A percentile compares a stretch with the other conserved stretches of the same genome.
Conservation (phyloP, 495 filamentous ascomycete genomes). For the Tuber calosporum region DNA sequence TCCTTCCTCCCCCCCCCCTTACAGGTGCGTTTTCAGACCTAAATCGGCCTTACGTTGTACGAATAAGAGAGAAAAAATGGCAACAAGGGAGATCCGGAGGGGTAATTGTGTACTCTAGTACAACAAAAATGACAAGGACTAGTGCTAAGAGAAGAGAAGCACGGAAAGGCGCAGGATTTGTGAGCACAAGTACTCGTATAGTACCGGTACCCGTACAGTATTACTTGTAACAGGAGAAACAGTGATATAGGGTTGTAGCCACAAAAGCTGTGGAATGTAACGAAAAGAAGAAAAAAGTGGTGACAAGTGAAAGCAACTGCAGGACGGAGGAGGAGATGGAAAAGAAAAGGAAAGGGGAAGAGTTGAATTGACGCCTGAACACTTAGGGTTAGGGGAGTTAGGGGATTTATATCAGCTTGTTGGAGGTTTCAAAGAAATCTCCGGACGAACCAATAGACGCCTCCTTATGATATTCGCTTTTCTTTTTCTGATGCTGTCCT, state of each 20-base stretch:
- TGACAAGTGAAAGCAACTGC: background rate
- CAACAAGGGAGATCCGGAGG: background rate
- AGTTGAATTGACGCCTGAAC: constrained; percentile 1
- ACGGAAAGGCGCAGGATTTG: background rate
- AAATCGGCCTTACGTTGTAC: background rate
- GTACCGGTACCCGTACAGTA: background rate
- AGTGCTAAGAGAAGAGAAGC: background rate
- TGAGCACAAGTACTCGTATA: too few species aligned
- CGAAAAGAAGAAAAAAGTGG: background rate
- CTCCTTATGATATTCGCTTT: background rate
- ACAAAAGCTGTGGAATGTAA: background rate
- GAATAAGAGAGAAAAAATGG: background rate
- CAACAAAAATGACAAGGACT: background rate
- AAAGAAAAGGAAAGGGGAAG: constrained; percentile 1
- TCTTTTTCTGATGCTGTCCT: background rate
- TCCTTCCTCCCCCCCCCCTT: background rate
- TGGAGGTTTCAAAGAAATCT: constrained; percentile 4
- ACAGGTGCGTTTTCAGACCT: background rate
- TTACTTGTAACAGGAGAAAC: background rate
- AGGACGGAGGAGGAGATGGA: background rate
- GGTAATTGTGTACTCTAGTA: background rate
- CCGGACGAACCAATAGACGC: background rate
- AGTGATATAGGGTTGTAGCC: background rate
- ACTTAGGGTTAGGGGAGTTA: background rate
- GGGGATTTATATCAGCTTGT: background rate